Evolutionary conservation across 1,284 basidiomycete genomes (phyloP).

Genomic region (Malassezia nana): DNA sequence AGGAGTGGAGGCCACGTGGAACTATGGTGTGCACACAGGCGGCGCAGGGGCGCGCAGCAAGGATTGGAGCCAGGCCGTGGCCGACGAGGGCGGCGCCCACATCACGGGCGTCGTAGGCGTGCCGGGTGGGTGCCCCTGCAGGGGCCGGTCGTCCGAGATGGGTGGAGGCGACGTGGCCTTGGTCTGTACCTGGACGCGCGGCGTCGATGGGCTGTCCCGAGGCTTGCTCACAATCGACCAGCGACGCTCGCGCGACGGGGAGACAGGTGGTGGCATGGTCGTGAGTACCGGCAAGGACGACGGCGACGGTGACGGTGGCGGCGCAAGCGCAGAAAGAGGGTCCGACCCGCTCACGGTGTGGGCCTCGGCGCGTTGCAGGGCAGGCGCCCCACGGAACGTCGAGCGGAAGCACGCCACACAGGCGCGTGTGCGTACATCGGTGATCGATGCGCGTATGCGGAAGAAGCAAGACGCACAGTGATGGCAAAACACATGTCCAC

Average conservation of each 20-base stretch:
- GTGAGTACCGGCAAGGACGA: not conserved
- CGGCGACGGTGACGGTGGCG: not conserved
- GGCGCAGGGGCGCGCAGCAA: not conserved
- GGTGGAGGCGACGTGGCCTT: not conserved
- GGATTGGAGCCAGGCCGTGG: conserved; percentile 10
- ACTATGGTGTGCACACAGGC: not conserved
- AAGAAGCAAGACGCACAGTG: conserved; percentile 53
- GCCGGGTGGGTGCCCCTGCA: not conserved
- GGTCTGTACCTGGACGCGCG: conserved; percentile 4
- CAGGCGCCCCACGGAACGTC: not conserved
- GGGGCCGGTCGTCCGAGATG: not conserved
- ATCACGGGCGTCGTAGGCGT: not conserved
- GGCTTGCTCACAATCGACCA: conserved; percentile 14
- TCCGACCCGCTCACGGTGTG: not conserved
- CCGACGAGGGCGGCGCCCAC: not conserved
- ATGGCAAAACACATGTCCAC: conserved; percentile 75
- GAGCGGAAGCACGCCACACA: conserved; percentile 13
- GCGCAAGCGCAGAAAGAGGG: not conserved
- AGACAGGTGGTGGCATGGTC: not conserved
- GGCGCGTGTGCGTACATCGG: conserved; percentile 3
- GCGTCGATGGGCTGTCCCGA: not conserved
- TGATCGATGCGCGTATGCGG: conserved; percentile 20
- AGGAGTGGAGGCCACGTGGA: not conserved
- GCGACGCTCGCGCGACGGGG: not conserved
- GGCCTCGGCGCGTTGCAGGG: not conserved